Conservation (phyloP, 2,329 filamentous ascomycete species). For the Thielaviopsis cerberus region DNA sequence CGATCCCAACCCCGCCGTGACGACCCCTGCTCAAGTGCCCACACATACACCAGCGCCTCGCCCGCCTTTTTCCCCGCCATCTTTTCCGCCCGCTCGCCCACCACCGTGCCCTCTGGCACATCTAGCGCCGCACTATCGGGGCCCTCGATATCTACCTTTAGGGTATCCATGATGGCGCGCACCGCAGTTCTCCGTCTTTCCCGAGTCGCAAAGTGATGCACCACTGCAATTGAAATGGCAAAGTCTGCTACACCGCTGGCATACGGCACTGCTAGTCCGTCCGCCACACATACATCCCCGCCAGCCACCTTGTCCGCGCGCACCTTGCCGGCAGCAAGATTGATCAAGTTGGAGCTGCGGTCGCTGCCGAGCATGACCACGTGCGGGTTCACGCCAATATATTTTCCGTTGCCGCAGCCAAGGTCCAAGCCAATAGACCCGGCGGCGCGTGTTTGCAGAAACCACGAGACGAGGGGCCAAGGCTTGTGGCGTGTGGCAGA, state of each 20-base stretch:
- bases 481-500: conserved; percentile 64
- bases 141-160: conserved; percentile 25
- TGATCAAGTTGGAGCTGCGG: conserved; percentile 49
- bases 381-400: conserved; percentile 58
- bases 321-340: conserved; percentile 43
- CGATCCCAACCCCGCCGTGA: conserved; percentile 82
- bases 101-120: conserved; percentile 1
- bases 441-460: conserved; percentile 44
- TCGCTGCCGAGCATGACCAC: conserved; percentile 75
- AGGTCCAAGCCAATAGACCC: conserved; percentile 76
- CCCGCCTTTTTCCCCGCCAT: conserved; percentile 22
- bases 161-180: conserved; percentile 46
- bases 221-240: conserved; percentile 79
- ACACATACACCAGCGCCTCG: conserved; percentile 69
- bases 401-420: conserved; percentile 95
- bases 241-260: conserved; percentile 48
- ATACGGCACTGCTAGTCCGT: conserved; percentile 70
- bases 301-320: conserved; percentile 21
- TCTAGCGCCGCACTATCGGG: conserved; percentile 6
- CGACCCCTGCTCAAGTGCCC: conserved; percentile 79
- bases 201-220: conserved; percentile 77
- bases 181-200: conserved; percentile 57
- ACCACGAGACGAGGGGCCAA: conserved; percentile 77
- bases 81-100: not conserved
- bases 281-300: conserved; percentile 58